phyloP scores from a whole-genome alignment of 1,284 basidiomycete species.

The Pseudozyma sp. region DNA sequence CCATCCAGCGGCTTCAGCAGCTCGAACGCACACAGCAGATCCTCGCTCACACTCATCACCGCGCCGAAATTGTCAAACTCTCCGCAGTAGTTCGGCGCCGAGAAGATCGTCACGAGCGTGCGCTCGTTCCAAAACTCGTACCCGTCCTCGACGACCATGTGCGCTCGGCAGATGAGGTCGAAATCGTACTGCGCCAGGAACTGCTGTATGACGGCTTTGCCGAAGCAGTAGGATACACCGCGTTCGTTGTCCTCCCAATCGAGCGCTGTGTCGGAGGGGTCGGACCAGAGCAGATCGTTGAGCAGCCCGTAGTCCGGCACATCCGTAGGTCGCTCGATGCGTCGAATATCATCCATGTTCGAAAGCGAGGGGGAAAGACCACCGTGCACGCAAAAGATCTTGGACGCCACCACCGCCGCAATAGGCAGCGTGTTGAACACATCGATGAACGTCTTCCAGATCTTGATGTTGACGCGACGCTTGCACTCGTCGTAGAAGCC shows the following conservation, averaged over 20 bases:
- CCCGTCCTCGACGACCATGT: constrained; percentile 97
- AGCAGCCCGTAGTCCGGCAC: constrained; percentile 99
- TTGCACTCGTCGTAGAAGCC: constrained; percentile 99
- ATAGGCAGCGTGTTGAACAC: constrained; percentile 99
- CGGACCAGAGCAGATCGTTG: constrained; percentile 97
- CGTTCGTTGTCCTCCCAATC: constrained; percentile 99
- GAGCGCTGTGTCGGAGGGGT: constrained; percentile 94
- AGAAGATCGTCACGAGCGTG: constrained; percentile 97
- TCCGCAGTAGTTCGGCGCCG: constrained; percentile 91
- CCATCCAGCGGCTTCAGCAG: constrained; percentile 92
- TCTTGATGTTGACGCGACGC: constrained; percentile 98
- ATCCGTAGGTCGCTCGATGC: constrained; percentile 96
- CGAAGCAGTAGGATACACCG: constrained; percentile 99
- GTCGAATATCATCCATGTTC: constrained; percentile 98
- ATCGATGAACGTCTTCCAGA: constrained; percentile 99
- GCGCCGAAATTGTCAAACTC: constrained; percentile 96
- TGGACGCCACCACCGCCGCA: constrained; percentile 96
- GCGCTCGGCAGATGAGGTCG: constrained; percentile 98
- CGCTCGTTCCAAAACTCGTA: constrained; percentile 99
- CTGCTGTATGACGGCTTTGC: constrained; percentile 95
- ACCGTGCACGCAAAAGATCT: constrained; percentile 99
- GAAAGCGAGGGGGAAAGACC: constrained; percentile 97
- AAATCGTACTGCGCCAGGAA: constrained; percentile 89
- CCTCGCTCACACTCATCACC: constrained; percentile 89
- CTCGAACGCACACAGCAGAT: constrained; percentile 96